These are phyloP conservation scores for Aspergillus funiculosus DNA, from an alignment of 495 filamentous ascomycete species.

Conservation along the genomic window DNA sequence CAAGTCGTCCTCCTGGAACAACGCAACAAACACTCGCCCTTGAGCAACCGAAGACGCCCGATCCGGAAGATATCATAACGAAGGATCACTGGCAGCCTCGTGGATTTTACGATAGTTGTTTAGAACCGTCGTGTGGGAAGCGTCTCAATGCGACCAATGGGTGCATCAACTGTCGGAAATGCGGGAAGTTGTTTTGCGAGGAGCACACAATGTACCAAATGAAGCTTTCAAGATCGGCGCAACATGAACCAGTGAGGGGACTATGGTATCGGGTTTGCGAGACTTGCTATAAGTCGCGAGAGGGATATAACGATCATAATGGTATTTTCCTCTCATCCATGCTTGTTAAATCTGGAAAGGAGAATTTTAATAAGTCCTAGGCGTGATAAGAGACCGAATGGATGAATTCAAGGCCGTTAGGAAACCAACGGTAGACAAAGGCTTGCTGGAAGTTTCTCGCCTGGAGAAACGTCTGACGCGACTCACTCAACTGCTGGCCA, in stretches of 20 bases:
- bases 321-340: conserved; percentile 37
- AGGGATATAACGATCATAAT: conserved; percentile 88
- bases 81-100: conserved; percentile 82
- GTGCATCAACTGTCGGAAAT: conserved; percentile 85
- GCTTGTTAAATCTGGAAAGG: background rate
- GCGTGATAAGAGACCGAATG: conserved; percentile 62
- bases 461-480: conserved; percentile 89
- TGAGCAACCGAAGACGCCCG: conserved; percentile 40
- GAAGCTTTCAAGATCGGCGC: conserved; percentile 85
- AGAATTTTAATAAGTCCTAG: conserved; percentile 28
- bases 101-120: conserved; percentile 67
- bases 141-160: conserved; percentile 72
- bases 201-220: conserved; percentile 99
- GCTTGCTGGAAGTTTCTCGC: conserved; percentile 76
- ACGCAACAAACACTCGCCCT: conserved; percentile 29
- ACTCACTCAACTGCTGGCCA: conserved; percentile 75
- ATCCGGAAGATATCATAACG: conserved; percentile 86
- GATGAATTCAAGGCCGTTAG: conserved; percentile 60
- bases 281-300: conserved; percentile 93
- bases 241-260: conserved; percentile 86
- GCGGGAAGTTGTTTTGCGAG: conserved; percentile 90
- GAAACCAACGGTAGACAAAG: conserved; percentile 73
- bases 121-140: conserved; percentile 80
- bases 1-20: conserved; percentile 27
- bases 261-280: conserved; percentile 95